Conservation (phyloP, 139 green algal species). For the Dunaliella primolecta region DNA sequence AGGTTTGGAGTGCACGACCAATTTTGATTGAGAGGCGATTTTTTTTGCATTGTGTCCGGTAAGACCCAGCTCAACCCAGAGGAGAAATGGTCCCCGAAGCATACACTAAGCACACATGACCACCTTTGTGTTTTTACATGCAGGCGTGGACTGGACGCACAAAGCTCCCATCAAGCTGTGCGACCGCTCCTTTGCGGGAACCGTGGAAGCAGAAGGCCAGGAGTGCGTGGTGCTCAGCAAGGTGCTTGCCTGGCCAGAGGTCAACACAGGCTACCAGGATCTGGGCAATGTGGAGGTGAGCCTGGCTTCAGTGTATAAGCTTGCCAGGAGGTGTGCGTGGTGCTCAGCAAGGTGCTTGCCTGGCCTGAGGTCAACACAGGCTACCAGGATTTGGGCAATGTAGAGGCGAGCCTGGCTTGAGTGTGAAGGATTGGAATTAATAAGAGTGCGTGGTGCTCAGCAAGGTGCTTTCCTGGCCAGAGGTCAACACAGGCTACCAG, state of each 20-base stretch:
- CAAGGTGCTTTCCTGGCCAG: constrained; percentile 29
- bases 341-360: constrained; percentile 45
- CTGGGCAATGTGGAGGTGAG: constrained; percentile 11
- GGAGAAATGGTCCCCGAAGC: too few species aligned
- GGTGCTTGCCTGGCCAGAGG: constrained; percentile 10
- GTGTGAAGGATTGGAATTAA: not conserved
- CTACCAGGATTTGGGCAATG: constrained; percentile 10
- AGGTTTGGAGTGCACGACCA: too few species aligned
- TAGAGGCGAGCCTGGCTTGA: not conserved
- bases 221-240: constrained; percentile 63
- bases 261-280: constrained; percentile 5
- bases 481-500: constrained; percentile 5
- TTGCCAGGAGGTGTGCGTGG: constrained; percentile 49
- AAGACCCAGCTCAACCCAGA: too few species aligned
- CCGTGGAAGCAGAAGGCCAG: constrained; percentile 30
- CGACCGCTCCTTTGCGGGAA: constrained; percentile 43
- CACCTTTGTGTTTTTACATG: too few species aligned
- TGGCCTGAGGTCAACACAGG: constrained; percentile 2
- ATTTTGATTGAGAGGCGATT: too few species aligned
- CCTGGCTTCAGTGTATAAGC: not conserved
- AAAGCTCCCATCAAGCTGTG: constrained; percentile 87
- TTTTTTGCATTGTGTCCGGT: too few species aligned
- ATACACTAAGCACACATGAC: too few species aligned
- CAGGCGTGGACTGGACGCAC: constrained; percentile 68
- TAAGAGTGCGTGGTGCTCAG: constrained; percentile 61